These are phyloP conservation scores for Coniochaeta sp. DNA, from an alignment of 2,329 filamentous ascomycete species.

Conservation along the genomic window DNA sequence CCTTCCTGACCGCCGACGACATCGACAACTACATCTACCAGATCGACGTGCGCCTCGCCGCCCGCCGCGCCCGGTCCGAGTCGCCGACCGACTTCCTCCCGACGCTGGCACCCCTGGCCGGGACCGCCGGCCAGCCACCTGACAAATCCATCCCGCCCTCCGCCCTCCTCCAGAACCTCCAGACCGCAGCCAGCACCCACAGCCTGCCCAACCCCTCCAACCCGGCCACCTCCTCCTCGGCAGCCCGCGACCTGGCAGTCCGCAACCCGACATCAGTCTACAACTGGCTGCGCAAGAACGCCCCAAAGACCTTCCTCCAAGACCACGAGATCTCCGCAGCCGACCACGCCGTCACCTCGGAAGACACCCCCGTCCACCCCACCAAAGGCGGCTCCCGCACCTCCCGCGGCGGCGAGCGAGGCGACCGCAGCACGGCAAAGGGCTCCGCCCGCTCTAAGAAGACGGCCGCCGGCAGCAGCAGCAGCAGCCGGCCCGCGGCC, in stretches of 20 bases:
- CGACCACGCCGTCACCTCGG: conserved; percentile 11
- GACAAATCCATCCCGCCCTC: conserved; percentile 3
- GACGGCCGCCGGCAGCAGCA: too few species aligned
- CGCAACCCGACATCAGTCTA: conserved; percentile 87
- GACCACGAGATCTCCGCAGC: conserved; percentile 47
- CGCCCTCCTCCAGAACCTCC: conserved; percentile 21
- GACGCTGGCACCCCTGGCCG: conserved; percentile 42
- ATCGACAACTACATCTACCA: conserved; percentile 67
- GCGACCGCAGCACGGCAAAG: background rate
- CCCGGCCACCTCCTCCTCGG: conserved; percentile 30
- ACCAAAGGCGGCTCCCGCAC: background rate
- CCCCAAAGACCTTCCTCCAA: conserved; percentile 78
- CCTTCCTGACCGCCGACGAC: conserved; percentile 62
- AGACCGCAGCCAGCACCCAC: conserved; percentile 22
- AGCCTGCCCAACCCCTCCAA: conserved; percentile 27
- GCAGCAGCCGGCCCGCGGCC: background rate
- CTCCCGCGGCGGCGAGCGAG: background rate
- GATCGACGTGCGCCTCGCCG: conserved; percentile 43
- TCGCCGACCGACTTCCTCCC: conserved; percentile 25
- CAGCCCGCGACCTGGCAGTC: conserved; percentile 46
- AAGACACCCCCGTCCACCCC: conserved; percentile 4
- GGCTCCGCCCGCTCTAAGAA: background rate
- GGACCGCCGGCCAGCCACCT: conserved; percentile 21
- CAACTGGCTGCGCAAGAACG: conserved; percentile 86
- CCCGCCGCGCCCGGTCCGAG: background rate